Percentiles rank a stretch among this genome's conserved stretches.
These are phyloP conservation scores for Diaporthe citrichinensis DNA, from an alignment of 2,329 filamentous ascomycete species.

Conservation along the genomic window DNA sequence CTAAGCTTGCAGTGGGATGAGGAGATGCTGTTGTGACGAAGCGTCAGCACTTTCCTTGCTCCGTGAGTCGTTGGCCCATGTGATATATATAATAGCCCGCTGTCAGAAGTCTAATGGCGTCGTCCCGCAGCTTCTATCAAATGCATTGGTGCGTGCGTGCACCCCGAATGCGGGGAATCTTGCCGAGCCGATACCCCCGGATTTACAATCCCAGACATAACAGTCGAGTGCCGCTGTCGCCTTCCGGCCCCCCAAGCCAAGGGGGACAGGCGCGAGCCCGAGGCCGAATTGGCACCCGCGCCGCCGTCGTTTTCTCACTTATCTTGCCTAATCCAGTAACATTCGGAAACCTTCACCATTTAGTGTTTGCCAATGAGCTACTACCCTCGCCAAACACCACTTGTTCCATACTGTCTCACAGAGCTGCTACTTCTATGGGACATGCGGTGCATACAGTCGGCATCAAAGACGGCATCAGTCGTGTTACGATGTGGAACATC, in stretches of 20 bases:
- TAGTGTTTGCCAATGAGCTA: background rate
- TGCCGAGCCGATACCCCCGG: slow-evolving; percentile 9
- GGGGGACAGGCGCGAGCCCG: slow-evolving; percentile 2
- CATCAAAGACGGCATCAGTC: background rate
- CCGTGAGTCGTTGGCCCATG: background rate
- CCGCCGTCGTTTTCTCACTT: slow-evolving; percentile 24
- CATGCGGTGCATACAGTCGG: background rate
- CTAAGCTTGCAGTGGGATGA: background rate
- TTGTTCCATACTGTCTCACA: background rate
- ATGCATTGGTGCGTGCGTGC: background rate
- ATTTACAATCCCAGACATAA: background rate
- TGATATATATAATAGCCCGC: background rate
- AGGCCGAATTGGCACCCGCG: slow-evolving; percentile 7
- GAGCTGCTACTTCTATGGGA: background rate
- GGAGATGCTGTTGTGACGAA: background rate
- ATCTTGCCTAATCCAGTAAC: background rate
- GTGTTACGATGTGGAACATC: background rate
- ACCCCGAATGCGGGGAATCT: slow-evolving; percentile 15
- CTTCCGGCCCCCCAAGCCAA: background rate
- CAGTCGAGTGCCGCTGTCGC: background rate
- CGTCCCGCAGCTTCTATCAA: background rate
- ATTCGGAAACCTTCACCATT: background rate
- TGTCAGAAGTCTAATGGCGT: background rate
- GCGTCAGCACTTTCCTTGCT: no score
- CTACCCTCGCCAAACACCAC: background rate